Evolutionary conservation across 148 eudicot species (phyloP).

Genomic region (Salicornia ramosissima): DNA sequence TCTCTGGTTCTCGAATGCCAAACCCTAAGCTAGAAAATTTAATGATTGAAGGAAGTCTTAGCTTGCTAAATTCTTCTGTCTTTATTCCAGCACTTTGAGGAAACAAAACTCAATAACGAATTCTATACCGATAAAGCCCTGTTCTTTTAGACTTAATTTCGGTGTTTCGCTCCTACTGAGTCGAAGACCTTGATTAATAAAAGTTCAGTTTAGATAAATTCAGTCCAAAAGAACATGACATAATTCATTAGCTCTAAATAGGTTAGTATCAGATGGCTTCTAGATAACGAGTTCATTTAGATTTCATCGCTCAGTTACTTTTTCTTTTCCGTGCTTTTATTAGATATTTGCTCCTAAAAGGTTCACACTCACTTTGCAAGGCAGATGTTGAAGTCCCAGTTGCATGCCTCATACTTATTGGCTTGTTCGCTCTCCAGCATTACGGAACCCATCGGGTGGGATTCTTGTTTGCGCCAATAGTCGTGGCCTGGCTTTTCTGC

Average conservation of each 20-base stretch:
- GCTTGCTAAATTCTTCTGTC: background rate
- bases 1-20: background rate
- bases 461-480: slow-evolving; percentile 87
- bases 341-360: slow-evolving; percentile 15
- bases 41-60: background rate
- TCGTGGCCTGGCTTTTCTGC: slow-evolving; percentile 81
- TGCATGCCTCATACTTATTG: slow-evolving; percentile 73
- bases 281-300: background rate
- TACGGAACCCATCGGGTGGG: slow-evolving; percentile 90
- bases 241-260: background rate
- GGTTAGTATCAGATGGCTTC: background rate
- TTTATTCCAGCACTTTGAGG: background rate
- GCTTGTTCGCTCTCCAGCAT: slow-evolving; percentile 80
- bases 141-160: no score
- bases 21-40: background rate
- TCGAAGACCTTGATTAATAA: no score
- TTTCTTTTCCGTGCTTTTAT: background rate
- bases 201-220: no score
- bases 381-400: slow-evolving; percentile 92
- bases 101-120: background rate
- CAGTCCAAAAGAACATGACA: no score
- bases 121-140: no score
- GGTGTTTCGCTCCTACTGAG: no score
- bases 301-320: background rate
- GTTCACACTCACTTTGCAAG: slow-evolving; percentile 14